Base-by-base conservation (phyloP, 2,329 filamentous ascomycete genomes). In the Colletotrichum nymphaeae region DNA sequence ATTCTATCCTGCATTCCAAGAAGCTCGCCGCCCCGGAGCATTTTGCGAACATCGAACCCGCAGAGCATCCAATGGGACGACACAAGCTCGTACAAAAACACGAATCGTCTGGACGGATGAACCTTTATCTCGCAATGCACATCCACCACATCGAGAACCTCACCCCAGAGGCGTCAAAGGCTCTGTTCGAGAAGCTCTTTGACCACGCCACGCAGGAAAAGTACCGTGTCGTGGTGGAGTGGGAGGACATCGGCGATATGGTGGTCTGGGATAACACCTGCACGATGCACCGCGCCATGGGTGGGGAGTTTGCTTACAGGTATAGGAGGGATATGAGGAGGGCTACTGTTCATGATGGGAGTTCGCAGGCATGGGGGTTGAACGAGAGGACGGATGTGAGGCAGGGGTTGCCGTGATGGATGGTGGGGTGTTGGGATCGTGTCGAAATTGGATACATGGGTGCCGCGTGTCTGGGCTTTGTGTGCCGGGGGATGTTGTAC, bases 201-300 rank as follows among this genome's bases (percentile, higher is more conserved):
- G 76, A 77, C 3, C 87, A 89, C 77, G 85, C 83, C 0, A 85
- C 83, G 14, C 84, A 87, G 79, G 78, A 82, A 1, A 86, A 86
- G 76, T 88, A 88, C 75, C 77, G 83, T 0, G 69, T 86, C 12
- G 81, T 79, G 9, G 82, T 90, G 4, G 77, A 81, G 57, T 91
- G 88, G 88, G 74, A 85, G 30, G 78, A 84, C 11, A 76, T 79
- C 0, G 84, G 87, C 0, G 89, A 91, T 76, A 63, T 91, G 73
- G 78, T 91, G 11, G 82, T 89, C 12, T 91, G 89, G 89, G 89
- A 91, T 75, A 91, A 91, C 77, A 87, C 87, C 0, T 85, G 83
- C 59, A 86, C 88, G 16, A 84, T 91, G 83, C 89, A 91, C 78
- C 80, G 88, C 6, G 55, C 55, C 55, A 19, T 32, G 16, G 81